Evolutionary conservation across 495 filamentous ascomycete genomes (phyloP), one percentile per base, ranked within the genome.

Genomic region (Rhypophila decipiens): DNA sequence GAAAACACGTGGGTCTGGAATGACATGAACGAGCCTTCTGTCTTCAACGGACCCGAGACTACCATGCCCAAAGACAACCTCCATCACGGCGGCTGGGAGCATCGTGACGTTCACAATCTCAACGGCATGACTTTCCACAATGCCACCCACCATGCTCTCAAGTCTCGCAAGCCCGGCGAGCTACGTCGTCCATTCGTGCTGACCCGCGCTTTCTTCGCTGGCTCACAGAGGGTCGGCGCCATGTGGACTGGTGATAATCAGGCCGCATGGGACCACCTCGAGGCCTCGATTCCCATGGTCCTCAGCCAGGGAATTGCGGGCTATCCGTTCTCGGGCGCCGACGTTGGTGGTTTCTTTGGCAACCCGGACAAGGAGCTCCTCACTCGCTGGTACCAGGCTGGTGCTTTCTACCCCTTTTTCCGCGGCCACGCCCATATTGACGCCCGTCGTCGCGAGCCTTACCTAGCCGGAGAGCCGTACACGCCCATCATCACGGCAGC

Each of bases 181-280:
- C 66, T 78, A 19, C 67, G 76, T 24, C 83, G 84, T 15, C 93
- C 93, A 1, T 97, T 98, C 56, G 84, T 95, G 22, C 78, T 98
- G 41, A 98, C 93, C 1, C 86, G 93, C 19, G 81, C 88, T 5
- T 98, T 90, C 75, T 98, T 81, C 56, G 77, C 90, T 12, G 93
- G 93, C 37, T 86, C 84, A 42, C 93, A 98, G 66, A 84, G 93
- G 44, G 69, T 86, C 34, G 86, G 87, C 43, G 93, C 93, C 44
- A 96, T 95, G 88, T 97, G 93, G 93, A 98, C 93, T 18, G 93
- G 93, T 46, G 93, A 98, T 63, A 98, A 97, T 69, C 84, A 88
- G 58, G 93, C 93, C 5, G 80, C 76, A 21, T 98, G 93, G 93
- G 79, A 81, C n/a, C 90, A 97, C 61, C 80, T 98, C 24, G 80